A percentile compares a stretch with the other conserved stretches of the same genome.
These are phyloP conservation scores for Pelargonium nanum DNA, from an alignment of 345 rosid species.

Conservation along the genomic window DNA sequence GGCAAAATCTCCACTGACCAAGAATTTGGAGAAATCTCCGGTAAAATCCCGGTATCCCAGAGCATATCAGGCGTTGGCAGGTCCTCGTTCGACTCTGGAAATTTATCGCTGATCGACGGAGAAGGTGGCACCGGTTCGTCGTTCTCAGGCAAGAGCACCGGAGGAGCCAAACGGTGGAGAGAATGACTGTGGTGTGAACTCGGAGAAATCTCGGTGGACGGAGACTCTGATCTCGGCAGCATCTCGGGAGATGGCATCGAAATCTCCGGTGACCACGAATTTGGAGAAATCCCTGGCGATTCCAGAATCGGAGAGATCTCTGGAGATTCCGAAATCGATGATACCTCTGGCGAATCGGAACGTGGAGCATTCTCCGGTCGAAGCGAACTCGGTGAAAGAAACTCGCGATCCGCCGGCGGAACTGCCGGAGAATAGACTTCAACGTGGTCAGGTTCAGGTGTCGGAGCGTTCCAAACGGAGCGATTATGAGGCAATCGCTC, in stretches of 20 bases:
- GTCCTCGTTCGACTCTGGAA: background rate
- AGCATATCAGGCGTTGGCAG: background rate
- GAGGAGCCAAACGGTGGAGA: too few species aligned
- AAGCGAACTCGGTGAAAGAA: background rate
- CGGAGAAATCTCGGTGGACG: background rate
- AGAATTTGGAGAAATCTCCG: background rate
- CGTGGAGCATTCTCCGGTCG: background rate
- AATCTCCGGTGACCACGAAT: background rate
- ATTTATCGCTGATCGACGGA: background rate
- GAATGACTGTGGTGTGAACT: background rate
- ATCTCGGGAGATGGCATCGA: background rate
- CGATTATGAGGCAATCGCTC: background rate
- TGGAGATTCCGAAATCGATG: background rate
- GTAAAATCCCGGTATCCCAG: background rate
- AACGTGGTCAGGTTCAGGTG: background rate
- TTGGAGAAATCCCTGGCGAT: background rate
- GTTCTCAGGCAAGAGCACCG: background rate
- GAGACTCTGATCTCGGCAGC: too few species aligned
- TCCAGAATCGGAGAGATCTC: background rate
- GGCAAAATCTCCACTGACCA: background rate
- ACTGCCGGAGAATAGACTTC: background rate
- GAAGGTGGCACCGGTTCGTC: background rate
- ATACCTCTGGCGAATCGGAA: background rate
- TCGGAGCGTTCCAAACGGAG: background rate
- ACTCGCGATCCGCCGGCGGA: background rate